Evolutionary conservation across 208 protist genomes (phyloP).

Genomic region (Crithidia brevicula): DNA sequence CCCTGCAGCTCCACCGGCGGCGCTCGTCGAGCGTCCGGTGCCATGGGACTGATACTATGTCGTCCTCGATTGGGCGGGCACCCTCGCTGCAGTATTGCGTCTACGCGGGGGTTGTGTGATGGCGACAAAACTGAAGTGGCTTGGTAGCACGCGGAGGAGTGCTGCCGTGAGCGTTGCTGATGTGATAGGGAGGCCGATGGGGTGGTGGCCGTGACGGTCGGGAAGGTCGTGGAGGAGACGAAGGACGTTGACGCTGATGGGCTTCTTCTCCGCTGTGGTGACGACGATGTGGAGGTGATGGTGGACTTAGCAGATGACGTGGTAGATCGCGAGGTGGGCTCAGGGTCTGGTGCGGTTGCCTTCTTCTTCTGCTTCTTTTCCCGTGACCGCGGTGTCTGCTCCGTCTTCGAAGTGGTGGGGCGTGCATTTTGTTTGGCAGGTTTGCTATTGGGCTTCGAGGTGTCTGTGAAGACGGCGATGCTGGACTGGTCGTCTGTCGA

Average conservation of each 20-base stretch:
- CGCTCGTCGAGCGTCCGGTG: slow-evolving; percentile 30
- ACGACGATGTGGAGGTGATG: not conserved
- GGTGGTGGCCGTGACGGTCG: slow-evolving; percentile 1
- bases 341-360: slow-evolving; percentile 2
- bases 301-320: not conserved
- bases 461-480: not conserved
- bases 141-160: not conserved
- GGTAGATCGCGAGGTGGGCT: not conserved
- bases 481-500: not conserved
- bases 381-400: not conserved
- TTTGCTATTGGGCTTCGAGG: not conserved
- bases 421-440: not conserved
- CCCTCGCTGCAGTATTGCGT: slow-evolving; percentile 22
- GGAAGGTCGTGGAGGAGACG: slow-evolving; percentile 6
- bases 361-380: not conserved
- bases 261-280: not conserved
- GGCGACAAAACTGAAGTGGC: too few relatives aligned
- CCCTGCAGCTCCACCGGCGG: slow-evolving; percentile 38
- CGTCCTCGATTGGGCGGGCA: slow-evolving; percentile 33
- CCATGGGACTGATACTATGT: slow-evolving; percentile 41
- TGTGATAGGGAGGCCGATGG: not conserved
- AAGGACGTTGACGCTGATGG: slow-evolving; percentile 1
- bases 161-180: slow-evolving; percentile 1
- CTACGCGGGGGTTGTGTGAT: slow-evolving; percentile 9
- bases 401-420: not conserved